Base-by-base conservation (phyloP, 1,139 yeast genomes). In the Arxiozyma heterogenica region DNA sequence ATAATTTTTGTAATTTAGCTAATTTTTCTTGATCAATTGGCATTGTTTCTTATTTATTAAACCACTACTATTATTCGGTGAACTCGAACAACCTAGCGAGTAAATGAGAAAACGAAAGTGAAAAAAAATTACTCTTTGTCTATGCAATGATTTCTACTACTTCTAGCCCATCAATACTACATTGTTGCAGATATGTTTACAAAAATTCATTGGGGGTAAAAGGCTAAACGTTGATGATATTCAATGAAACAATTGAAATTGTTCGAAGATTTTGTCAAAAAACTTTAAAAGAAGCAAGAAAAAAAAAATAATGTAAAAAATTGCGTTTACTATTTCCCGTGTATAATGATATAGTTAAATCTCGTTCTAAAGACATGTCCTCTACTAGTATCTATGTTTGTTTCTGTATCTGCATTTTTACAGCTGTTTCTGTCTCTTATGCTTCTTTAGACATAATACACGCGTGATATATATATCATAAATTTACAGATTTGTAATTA, bases 1-100 rank as follows among this genome's bases (percentile, higher is more conserved):
- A 75, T 60, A 81, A 76, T 72, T 85, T 84, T 77, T 86, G 90
- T 73, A 86, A 79, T 75, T 84, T 85, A 67, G 93, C 94, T 78
- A 86, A 79, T 76, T 86, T 86, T 77, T 84, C 93, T 78, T 87
- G 93, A 73, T 86, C 93, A 73, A 86, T 80, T 74, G 90, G 90
- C 94, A 86, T 86, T 56, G 56, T 74, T 42, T 18, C 45, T 44
- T 45, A 34, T 46, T 15, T 38, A 27, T 46, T 34, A 34, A 15
- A 38, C 39, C 18, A 22, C 39, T 12, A 21, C 25, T 42, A 23
- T 39, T 39, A n/a, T 17, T 25, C 43, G 15, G 41, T 39, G 41
- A 18, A 9, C 27, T 20, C 25, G 20, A 8, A 30, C 23, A 34
- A 21, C 15, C 18, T 8, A 18, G 15, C 11, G 30, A 7, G 11